These are phyloP conservation scores for Pezicula radicicola DNA, from an alignment of 2,329 filamentous ascomycete genomes.

Conservation along the genomic window DNA sequence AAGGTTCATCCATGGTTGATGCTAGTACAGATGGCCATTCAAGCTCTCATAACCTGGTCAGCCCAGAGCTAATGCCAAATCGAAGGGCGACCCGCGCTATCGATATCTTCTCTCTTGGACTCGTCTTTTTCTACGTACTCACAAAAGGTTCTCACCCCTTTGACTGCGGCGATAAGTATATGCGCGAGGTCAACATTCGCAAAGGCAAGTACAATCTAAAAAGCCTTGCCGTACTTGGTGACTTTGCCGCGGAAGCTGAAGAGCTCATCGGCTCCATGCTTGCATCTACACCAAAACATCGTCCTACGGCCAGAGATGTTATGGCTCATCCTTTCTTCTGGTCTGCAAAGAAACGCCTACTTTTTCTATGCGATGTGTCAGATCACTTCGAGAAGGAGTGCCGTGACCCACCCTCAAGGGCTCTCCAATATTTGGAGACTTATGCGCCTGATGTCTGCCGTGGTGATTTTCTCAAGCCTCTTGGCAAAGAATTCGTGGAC, in stretches of 20 bases:
- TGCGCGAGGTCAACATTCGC: slow-evolving; percentile 96
- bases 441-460: slow-evolving; percentile 52
- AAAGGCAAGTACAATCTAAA: slow-evolving; percentile 76
- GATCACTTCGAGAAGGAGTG: slow-evolving; percentile 95
- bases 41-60: slow-evolving; percentile 49
- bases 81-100: slow-evolving; percentile 92
- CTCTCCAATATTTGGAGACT: slow-evolving; percentile 58
- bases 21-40: slow-evolving; percentile 58
- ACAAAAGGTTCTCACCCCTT: slow-evolving; percentile 91
- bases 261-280: slow-evolving; percentile 85
- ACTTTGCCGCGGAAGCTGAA: slow-evolving; percentile 82
- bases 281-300: slow-evolving; percentile 45
- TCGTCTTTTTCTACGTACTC: slow-evolving; percentile 99
- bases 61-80: slow-evolving; percentile 55
- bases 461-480: slow-evolving; percentile 72
- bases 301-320: slow-evolving; percentile 74
- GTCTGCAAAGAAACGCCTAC: slow-evolving; percentile 81
- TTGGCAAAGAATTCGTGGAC: slow-evolving; percentile 82
- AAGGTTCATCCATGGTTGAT: slow-evolving; percentile 43
- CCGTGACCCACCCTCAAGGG: slow-evolving; percentile 72
- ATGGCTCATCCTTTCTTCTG: slow-evolving; percentile 97
- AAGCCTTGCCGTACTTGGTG: slow-evolving; percentile 71
- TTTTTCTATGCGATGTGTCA: slow-evolving; percentile 93
- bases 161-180: slow-evolving; percentile 90
- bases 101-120: slow-evolving; percentile 93